Evolutionary conservation across 768 basidiomycete genomes (phyloP), one percentile per base, ranked within the genome.

Genomic region (Mycena haematopus): DNA sequence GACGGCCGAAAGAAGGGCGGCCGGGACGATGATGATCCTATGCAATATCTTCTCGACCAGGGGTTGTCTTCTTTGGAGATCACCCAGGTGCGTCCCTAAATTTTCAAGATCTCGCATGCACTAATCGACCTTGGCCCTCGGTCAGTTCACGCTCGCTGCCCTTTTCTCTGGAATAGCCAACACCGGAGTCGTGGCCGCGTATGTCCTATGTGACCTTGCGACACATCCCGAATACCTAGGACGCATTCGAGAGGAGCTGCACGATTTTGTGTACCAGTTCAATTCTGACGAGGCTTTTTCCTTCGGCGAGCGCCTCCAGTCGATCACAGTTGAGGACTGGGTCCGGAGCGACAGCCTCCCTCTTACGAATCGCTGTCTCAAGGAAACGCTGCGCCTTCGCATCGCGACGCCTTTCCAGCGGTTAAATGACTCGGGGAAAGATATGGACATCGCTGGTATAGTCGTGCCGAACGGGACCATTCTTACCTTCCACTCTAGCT

Each of bases 181-280:
- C 59, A 60, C 59, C 2, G 59, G 52, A 8, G n/a, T 60, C 29
- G 52, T 60, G 22, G 52, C 59, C 22, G 52, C 69, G 8, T 68
- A 68, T 22, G 50, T 63, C 15, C 60, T 71, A 1, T 68, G 53
- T 45, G 57, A 67, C 49, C 66, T 72, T 17, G 70, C 70, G 13
- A 45, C 64, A 6, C 51, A 67, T 33, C 72, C 72, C 9, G 31
- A 65, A 21, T 72, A 69, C 61, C 33, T 70, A 17, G 50, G 58
- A n/a, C 65, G 57, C 1, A 29, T 73, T 25, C 64, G 71, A 3
- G 62, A 63, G 14, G 72, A 73, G 38, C 52, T 73, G 19, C 64
- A 60, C 19, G 19, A 2, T 11, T 61, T 61, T 35, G 15, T 61
- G 10, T 40, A 21, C 3, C 33, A 8, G 6, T 61, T 61, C 52